These are phyloP conservation scores for Sophora flavescens DNA, from an alignment of 306 rosid species.

Conservation along the genomic window DNA sequence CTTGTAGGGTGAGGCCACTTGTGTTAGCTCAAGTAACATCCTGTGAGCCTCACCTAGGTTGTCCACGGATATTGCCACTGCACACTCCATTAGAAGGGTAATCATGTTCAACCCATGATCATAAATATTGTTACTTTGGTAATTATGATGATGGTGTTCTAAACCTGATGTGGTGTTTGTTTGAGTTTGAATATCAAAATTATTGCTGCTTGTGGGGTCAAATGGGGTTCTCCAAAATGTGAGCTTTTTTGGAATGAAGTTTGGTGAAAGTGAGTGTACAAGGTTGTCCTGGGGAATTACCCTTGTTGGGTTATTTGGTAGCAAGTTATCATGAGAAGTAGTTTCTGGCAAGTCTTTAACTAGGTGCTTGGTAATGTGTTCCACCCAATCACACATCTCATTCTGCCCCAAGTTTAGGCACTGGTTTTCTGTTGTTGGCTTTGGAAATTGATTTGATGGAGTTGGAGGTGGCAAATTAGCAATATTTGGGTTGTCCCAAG, in stretches of 20 bases:
- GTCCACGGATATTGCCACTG: slow-evolving; percentile 83
- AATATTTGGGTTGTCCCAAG: slow-evolving; percentile 55
- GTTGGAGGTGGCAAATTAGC: slow-evolving; percentile 45
- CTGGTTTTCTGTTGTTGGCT: slow-evolving; percentile 50
- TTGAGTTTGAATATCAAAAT: slow-evolving; percentile 47
- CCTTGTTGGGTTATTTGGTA: slow-evolving; percentile 37
- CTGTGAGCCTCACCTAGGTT: slow-evolving; percentile 74
- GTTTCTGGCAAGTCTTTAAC: slow-evolving; percentile 67
- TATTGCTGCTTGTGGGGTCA: slow-evolving; percentile 43
- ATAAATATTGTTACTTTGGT: not conserved
- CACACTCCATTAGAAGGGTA: slow-evolving; percentile 76
- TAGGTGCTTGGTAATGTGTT: slow-evolving; percentile 71
- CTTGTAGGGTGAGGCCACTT: slow-evolving; percentile 78
- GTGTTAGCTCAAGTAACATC: slow-evolving; percentile 74
- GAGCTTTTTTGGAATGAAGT: slow-evolving; percentile 51
- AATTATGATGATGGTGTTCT: not conserved
- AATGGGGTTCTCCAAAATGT: slow-evolving; percentile 31
- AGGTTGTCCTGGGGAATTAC: slow-evolving; percentile 36
- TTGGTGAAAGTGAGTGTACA: slow-evolving; percentile 38
- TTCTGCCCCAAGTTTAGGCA: slow-evolving; percentile 55
- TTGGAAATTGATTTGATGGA: slow-evolving; percentile 50
- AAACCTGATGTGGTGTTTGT: slow-evolving; percentile 39
- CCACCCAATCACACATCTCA: slow-evolving; percentile 74
- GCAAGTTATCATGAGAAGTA: slow-evolving; percentile 29
- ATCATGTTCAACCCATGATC: slow-evolving; percentile 64